phyloP scores from a whole-genome alignment of 2,329 filamentous ascomycete genomes.

The Diaporthe sp. region DNA sequence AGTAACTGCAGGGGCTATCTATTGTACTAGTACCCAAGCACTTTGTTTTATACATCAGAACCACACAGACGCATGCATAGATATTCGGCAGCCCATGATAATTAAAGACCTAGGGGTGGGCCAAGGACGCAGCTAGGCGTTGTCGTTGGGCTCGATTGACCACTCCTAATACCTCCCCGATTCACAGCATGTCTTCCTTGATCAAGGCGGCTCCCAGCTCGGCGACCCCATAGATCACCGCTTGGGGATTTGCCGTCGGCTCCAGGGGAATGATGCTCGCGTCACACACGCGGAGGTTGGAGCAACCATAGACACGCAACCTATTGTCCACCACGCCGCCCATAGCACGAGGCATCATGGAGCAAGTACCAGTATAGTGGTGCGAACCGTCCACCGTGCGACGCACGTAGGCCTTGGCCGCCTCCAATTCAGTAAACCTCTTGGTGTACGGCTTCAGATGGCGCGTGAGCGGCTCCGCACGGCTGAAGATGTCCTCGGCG shows the following conservation, averaged over 20 bases:
- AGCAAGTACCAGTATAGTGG: slow-evolving; percentile 16
- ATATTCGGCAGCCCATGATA: too few species aligned
- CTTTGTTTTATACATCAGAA: too few species aligned
- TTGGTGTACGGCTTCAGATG: slow-evolving; percentile 20
- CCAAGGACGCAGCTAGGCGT: too few species aligned
- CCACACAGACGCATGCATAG: too few species aligned
- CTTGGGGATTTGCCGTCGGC: slow-evolving; percentile 18
- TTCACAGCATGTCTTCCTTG: slow-evolving; percentile 22
- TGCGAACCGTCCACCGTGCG: slow-evolving; percentile 11
- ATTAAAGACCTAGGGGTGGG: too few species aligned
- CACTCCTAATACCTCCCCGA: neutral
- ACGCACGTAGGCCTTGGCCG: slow-evolving; percentile 10
- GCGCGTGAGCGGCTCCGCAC: slow-evolving; percentile 9
- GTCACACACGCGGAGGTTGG: slow-evolving; percentile 29
- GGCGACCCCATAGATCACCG: slow-evolving; percentile 26
- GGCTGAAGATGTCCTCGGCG: neutral
- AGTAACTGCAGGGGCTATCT: too few species aligned
- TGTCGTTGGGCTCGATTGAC: too few species aligned
- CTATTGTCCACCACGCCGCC: slow-evolving; percentile 20
- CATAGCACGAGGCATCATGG: slow-evolving; percentile 13
- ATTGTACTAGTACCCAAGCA: too few species aligned
- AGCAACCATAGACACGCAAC: slow-evolving; percentile 16
- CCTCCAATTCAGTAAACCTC: neutral
- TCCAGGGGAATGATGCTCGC: slow-evolving; percentile 22
- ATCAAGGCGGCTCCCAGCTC: slow-evolving; percentile 21